phyloP scores from a whole-genome alignment of 495 filamentous ascomycete species.

The Penicillium canariense region DNA sequence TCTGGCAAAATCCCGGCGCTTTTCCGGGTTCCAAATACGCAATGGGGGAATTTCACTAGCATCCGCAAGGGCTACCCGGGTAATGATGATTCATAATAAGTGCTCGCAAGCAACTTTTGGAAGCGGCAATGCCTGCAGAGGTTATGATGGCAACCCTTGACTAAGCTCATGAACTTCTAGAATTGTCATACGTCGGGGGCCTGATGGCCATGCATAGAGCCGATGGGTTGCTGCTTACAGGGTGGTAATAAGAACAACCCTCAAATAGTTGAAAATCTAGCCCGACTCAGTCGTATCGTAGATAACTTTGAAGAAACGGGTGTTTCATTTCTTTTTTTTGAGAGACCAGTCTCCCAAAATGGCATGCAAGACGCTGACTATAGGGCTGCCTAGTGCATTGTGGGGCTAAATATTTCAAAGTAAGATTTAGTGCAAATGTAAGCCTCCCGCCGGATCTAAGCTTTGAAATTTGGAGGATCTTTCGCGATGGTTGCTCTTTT shows the following conservation, averaged over 20 bases:
- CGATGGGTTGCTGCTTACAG: not conserved
- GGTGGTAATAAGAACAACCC: too few species aligned
- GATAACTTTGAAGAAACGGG: not conserved
- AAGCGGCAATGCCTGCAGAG: too few species aligned
- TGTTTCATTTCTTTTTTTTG: not conserved
- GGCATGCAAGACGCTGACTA: constrained; percentile 9
- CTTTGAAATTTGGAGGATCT: not conserved
- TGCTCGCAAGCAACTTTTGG: too few species aligned
- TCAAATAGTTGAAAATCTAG: not conserved
- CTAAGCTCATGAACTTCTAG: too few species aligned
- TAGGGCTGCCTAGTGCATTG: not conserved
- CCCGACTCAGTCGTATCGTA: not conserved
- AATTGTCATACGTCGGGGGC: not conserved
- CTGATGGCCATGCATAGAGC: not conserved
- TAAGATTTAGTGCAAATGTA: not conserved
- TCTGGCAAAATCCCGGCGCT: too few species aligned
- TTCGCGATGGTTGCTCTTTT: constrained; percentile 1
- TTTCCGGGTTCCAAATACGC: too few species aligned
- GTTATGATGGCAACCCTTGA: too few species aligned
- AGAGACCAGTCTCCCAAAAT: not conserved
- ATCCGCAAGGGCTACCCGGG: too few species aligned
- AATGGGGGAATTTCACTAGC: too few species aligned
- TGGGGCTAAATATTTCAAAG: not conserved
- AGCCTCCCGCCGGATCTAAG: not conserved
- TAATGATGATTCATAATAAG: too few species aligned